Evolutionary conservation across 2,329 filamentous ascomycete species (phyloP).

Genomic region (Tetracladium maxilliforme): DNA sequence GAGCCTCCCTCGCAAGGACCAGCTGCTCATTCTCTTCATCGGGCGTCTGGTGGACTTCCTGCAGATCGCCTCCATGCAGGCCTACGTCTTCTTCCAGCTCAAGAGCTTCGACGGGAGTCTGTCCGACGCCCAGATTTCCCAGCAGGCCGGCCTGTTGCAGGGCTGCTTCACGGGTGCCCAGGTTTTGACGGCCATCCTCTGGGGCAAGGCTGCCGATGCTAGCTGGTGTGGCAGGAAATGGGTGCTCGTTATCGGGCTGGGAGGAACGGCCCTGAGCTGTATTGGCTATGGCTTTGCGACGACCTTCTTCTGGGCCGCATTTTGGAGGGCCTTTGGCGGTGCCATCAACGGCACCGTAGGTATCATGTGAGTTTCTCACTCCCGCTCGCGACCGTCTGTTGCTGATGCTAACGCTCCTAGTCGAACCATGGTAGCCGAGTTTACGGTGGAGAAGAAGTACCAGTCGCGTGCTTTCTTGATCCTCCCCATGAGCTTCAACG

Average conservation of each 20-base stretch:
- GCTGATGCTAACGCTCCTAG: slow-evolving; percentile 9
- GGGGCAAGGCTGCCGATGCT: slow-evolving; percentile 52
- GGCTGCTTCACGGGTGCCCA: slow-evolving; percentile 61
- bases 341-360: slow-evolving; percentile 38
- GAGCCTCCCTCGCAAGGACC: slow-evolving; percentile 54
- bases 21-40: slow-evolving; percentile 54
- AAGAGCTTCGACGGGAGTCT: slow-evolving; percentile 45
- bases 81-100: slow-evolving; percentile 66
- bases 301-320: slow-evolving; percentile 40
- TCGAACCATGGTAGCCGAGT: slow-evolving; percentile 32
- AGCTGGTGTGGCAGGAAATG: slow-evolving; percentile 35
- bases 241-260: slow-evolving; percentile 46
- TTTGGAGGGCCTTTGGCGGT: slow-evolving; percentile 42
- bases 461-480: slow-evolving; percentile 31
- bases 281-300: slow-evolving; percentile 52
- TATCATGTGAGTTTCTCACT: slow-evolving; percentile 23
- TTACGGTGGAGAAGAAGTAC: slow-evolving; percentile 30
- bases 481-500: slow-evolving; percentile 31
- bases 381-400: background rate
- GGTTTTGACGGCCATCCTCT: slow-evolving; percentile 58
- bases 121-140: slow-evolving; percentile 40
- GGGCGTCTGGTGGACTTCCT: slow-evolving; percentile 60
- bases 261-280: slow-evolving; percentile 43
- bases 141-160: slow-evolving; percentile 55
- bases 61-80: slow-evolving; percentile 52